phyloP scores from a whole-genome alignment of 306 rosid genomes.

The Trifolium dubium region DNA sequence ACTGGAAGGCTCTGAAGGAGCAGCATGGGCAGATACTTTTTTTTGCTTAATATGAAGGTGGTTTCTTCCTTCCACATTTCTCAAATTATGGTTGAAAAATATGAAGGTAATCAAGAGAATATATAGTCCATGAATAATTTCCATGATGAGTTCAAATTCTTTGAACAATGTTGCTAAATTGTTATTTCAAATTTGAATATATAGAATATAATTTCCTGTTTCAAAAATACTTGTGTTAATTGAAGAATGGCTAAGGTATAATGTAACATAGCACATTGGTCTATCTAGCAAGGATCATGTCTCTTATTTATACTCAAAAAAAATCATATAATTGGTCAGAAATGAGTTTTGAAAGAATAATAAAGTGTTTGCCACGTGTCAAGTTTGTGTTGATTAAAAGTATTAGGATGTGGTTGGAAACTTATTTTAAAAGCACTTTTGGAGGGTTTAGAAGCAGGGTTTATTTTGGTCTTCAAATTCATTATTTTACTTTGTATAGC shows the following conservation, averaged over 20 bases:
- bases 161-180: conserved; percentile 34
- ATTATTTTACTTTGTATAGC: conserved; percentile 15
- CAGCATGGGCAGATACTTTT: conserved; percentile 34
- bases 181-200: conserved; percentile 29
- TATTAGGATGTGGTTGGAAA: conserved; percentile 27
- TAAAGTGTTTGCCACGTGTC: conserved; percentile 50
- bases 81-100: conserved; percentile 40
- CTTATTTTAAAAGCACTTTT: conserved; percentile 34
- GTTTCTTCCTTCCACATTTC: conserved; percentile 75
- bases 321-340: background rate
- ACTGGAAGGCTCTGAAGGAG: conserved; percentile 31
- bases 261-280: conserved; percentile 28
- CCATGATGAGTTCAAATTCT: conserved; percentile 47
- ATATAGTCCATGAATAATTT: conserved; percentile 39
- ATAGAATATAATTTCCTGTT: conserved; percentile 39
- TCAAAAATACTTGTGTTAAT: conserved; percentile 15
- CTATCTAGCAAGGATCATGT: conserved; percentile 40
- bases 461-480: background rate
- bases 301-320: conserved; percentile 48
- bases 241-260: conserved; percentile 34
- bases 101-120: conserved; percentile 45
- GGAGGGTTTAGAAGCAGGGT: conserved; percentile 12
- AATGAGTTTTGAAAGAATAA: conserved; percentile 8
- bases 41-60: conserved; percentile 64
- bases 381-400: conserved; percentile 40